These are phyloP conservation scores for Mycotypha africana DNA, from an alignment of 371 early-diverging fungal genomes.

Conservation along the genomic window DNA sequence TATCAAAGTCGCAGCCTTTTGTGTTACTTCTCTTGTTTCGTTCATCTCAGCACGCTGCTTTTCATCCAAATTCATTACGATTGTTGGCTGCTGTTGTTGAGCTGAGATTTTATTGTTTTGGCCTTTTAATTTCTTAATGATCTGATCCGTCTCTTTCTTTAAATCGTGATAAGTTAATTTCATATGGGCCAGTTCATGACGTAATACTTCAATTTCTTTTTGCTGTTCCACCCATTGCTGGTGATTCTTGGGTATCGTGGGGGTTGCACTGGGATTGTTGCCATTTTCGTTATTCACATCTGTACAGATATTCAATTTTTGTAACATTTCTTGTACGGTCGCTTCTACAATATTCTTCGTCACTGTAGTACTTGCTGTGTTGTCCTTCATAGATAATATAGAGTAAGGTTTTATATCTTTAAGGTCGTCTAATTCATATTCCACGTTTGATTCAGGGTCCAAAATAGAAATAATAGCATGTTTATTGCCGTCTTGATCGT, in stretches of 20 bases:
- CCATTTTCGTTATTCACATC: too few species aligned
- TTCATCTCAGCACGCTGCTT: constrained; percentile 43
- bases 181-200: constrained; percentile 3
- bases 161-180: neutral
- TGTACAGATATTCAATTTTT: neutral
- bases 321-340: neutral
- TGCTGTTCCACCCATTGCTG: neutral
- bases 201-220: constrained; percentile 5
- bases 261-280: too few species aligned
- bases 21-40: constrained; percentile 54
- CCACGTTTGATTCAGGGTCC: constrained; percentile 41
- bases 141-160: neutral
- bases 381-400: constrained; percentile 48
- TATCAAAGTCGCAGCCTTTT: constrained; percentile 47
- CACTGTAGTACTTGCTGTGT: constrained; percentile 2
- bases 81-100: constrained; percentile 25
- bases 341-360: neutral
- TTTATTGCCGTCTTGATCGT: too few species aligned
- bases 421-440: constrained; percentile 60
- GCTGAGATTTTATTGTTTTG: constrained; percentile 2
- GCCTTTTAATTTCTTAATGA: constrained; percentile 3
- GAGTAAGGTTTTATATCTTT: constrained; percentile 48
- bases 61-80: constrained; percentile 24
- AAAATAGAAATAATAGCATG: constrained; percentile 50
- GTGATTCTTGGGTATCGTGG: too few species aligned